A percentile compares a stretch with the other conserved stretches of the same genome.
These are phyloP conservation scores for Penicillium tannophilum DNA, from an alignment of 495 filamentous ascomycete species.

Conservation along the genomic window DNA sequence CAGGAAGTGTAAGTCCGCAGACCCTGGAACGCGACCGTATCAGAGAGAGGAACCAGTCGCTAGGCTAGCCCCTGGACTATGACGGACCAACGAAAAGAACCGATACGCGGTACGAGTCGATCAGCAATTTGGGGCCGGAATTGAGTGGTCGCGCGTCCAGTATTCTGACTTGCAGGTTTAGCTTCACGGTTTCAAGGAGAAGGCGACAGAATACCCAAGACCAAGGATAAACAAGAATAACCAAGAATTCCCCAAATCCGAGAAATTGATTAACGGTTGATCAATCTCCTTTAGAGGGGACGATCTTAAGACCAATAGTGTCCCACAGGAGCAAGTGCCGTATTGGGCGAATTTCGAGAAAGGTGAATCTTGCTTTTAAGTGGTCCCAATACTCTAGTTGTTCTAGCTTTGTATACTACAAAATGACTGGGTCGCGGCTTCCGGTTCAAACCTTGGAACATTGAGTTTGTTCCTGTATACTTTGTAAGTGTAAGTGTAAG, in stretches of 20 bases:
- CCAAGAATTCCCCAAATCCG: too few relatives aligned
- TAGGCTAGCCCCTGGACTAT: slow-evolving; percentile 25
- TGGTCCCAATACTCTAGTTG: slow-evolving; percentile 15
- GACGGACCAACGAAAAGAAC: slow-evolving; percentile 23
- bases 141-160: slow-evolving; percentile 2
- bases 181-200: slow-evolving; percentile 6
- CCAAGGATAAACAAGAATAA: too few relatives aligned
- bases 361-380: slow-evolving; percentile 8
- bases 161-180: not conserved
- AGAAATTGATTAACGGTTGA: not conserved
- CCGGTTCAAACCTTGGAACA: slow-evolving; percentile 22
- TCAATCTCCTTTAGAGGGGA: not conserved
- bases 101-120: slow-evolving; percentile 24
- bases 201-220: not conserved
- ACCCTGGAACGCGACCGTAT: slow-evolving; percentile 36
- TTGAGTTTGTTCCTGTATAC: not conserved
- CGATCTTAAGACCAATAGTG: not conserved
- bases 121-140: slow-evolving; percentile 20
- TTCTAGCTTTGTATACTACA: slow-evolving; percentile 11
- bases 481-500: not conserved
- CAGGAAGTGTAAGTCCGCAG: slow-evolving; percentile 18
- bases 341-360: slow-evolving; percentile 27
- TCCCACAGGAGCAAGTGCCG: slow-evolving; percentile 19
- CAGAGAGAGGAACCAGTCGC: slow-evolving; percentile 24
- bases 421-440: slow-evolving; percentile 38